phyloP scores from a whole-genome alignment of 768 basidiomycete genomes.

The Russula vinacea region DNA sequence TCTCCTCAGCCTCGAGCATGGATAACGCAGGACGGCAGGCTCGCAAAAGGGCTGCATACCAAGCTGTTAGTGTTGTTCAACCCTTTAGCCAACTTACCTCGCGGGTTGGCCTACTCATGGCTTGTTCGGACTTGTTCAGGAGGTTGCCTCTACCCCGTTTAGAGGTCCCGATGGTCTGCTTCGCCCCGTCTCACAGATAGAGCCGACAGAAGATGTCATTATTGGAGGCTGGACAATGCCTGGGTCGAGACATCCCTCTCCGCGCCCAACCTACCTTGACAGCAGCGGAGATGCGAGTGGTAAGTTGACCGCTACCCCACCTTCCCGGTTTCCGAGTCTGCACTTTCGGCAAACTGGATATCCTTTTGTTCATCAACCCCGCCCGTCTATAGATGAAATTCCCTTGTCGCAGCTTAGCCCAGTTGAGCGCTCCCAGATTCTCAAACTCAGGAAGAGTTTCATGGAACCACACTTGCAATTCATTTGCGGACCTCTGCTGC shows the following conservation, averaged over 20 bases:
- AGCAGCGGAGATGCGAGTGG: conserved; percentile 33
- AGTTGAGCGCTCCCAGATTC: conserved; percentile 58
- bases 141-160: conserved; percentile 33
- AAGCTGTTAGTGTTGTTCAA: conserved; percentile 31
- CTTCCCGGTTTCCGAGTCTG: conserved; percentile 6
- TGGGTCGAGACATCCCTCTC: conserved; percentile 34
- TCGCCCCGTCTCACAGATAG: conserved; percentile 54
- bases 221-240: conserved; percentile 53
- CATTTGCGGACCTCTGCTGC: conserved; percentile 88
- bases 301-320: background rate
- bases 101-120: conserved; percentile 27
- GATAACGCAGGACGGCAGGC: conserved; percentile 79
- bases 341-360: conserved; percentile 19
- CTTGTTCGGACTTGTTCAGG: conserved; percentile 36
- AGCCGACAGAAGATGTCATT: conserved; percentile 59
- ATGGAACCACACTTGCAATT: conserved; percentile 86
- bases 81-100: background rate
- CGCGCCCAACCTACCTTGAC: conserved; percentile 54
- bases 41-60: conserved; percentile 57
- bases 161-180: conserved; percentile 51
- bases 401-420: conserved; percentile 53
- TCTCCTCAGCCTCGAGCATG: conserved; percentile 41
- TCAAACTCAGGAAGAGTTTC: conserved; percentile 49
- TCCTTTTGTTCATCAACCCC: conserved; percentile 6
- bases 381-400: conserved; percentile 31